phyloP scores from a whole-genome alignment of 331 rosid species.

The Acacia pycnantha region DNA sequence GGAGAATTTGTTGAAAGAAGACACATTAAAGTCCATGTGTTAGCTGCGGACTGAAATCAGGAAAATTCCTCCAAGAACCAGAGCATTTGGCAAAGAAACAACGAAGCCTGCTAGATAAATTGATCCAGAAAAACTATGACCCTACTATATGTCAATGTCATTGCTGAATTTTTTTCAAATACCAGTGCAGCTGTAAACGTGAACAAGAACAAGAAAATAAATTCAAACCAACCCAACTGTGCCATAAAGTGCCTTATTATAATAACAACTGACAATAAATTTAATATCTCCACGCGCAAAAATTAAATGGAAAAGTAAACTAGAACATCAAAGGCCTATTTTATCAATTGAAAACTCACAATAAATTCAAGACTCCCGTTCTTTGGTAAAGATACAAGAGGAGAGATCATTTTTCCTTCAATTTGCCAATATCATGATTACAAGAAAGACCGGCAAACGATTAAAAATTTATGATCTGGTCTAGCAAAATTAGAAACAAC shows the following conservation, averaged over 20 bases:
- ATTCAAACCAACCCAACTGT: slow-evolving; percentile 51
- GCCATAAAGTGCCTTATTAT: slow-evolving; percentile 34
- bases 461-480: background rate
- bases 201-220: slow-evolving; percentile 30
- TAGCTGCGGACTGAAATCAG: background rate
- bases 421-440: background rate
- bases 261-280: slow-evolving; percentile 37
- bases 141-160: slow-evolving; percentile 14
- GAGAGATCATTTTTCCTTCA: background rate
- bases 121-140: slow-evolving; percentile 5
- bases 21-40: background rate
- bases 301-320: slow-evolving; percentile 24
- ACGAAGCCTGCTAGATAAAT: slow-evolving; percentile 3
- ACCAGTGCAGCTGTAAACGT: slow-evolving; percentile 1
- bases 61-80: background rate
- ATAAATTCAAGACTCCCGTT: slow-evolving; percentile 7
- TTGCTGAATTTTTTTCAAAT: background rate
- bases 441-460: background rate
- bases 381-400: background rate
- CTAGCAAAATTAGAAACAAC: background rate
- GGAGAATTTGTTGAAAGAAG: background rate
- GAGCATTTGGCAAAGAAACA: background rate
- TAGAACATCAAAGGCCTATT: background rate
- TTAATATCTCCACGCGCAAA: slow-evolving; percentile 16
- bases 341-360: background rate